Conservation (phyloP, 352 stramenopile species). For the Halophytophthora polymorphica region DNA sequence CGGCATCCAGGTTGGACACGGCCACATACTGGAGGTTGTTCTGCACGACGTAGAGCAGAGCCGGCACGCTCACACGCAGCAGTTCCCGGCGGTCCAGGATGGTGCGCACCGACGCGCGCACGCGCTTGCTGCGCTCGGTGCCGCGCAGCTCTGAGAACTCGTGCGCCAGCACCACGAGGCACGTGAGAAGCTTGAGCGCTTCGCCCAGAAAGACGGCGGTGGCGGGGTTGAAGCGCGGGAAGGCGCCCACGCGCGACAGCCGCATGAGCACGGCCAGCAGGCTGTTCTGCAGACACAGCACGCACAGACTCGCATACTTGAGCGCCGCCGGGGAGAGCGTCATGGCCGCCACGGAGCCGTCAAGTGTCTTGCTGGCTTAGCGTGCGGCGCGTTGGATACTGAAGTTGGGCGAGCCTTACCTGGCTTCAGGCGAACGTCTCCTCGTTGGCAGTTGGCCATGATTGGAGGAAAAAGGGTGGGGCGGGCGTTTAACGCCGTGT, state of each 20-base stretch:
- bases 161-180: conserved; percentile 39
- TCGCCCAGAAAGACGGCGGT: conserved; percentile 76
- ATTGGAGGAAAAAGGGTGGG: neutral
- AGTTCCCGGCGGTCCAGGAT: conserved; percentile 68
- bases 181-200: conserved; percentile 63
- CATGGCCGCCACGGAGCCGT: conserved; percentile 11
- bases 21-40: conserved; percentile 86
- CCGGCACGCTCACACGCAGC: conserved; percentile 71
- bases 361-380: neutral
- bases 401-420: neutral
- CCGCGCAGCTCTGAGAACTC: conserved; percentile 24
- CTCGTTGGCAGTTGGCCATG: neutral
- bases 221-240: conserved; percentile 66
- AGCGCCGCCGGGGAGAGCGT: conserved; percentile 39
- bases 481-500: neutral
- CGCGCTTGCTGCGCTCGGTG: conserved; percentile 23
- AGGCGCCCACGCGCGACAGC: conserved; percentile 70
- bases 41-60: conserved; percentile 78
- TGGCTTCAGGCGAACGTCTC: neutral
- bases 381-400: conserved; percentile 9
- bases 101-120: conserved; percentile 23
- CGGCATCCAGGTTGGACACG: conserved; percentile 75
- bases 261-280: conserved; percentile 77
- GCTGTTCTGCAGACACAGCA: conserved; percentile 83
- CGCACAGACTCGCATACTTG: conserved; percentile 73